Conservation (phyloP, 495 filamentous ascomycete genomes). For the Penicillium arizonense region DNA sequence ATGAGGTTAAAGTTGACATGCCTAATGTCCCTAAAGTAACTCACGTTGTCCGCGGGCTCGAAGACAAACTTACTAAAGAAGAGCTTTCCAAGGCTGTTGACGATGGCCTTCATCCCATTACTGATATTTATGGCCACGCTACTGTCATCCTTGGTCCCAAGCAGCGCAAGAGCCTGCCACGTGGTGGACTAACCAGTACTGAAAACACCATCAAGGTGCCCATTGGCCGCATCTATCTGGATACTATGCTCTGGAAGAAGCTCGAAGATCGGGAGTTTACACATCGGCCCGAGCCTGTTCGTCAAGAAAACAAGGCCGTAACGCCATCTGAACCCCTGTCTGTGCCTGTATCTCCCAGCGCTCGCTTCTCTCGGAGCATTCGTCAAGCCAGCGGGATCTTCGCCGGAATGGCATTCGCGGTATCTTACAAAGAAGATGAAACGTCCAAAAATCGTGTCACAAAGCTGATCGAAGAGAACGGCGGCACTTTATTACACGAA, state of each 20-base stretch:
- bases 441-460: constrained; percentile 51
- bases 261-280: constrained; percentile 45
- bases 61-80: constrained; percentile 36
- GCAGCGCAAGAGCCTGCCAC: constrained; percentile 45
- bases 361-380: constrained; percentile 38
- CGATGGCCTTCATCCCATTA: constrained; percentile 33
- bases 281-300: constrained; percentile 20
- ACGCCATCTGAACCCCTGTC: constrained; percentile 43
- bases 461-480: constrained; percentile 55
- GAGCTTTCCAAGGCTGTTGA: constrained; percentile 26
- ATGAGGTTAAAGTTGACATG: constrained; percentile 53
- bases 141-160: constrained; percentile 44
- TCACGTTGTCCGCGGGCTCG: constrained; percentile 46
- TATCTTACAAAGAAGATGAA: constrained; percentile 63
- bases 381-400: constrained; percentile 52
- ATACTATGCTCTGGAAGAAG: constrained; percentile 48
- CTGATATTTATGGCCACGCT: constrained; percentile 47
- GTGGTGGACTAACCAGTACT: constrained; percentile 21
- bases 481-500: constrained; percentile 67
- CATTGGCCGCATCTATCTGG: constrained; percentile 47
- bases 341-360: constrained; percentile 42
- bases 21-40: constrained; percentile 43
- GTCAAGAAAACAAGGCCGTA: constrained; percentile 25
- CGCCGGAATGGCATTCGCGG: constrained; percentile 75
- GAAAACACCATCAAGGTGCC: constrained; percentile 44